Base-by-base conservation (phyloP, 2,329 filamentous ascomycete species). In the Trichoderma citrinoviride region DNA sequence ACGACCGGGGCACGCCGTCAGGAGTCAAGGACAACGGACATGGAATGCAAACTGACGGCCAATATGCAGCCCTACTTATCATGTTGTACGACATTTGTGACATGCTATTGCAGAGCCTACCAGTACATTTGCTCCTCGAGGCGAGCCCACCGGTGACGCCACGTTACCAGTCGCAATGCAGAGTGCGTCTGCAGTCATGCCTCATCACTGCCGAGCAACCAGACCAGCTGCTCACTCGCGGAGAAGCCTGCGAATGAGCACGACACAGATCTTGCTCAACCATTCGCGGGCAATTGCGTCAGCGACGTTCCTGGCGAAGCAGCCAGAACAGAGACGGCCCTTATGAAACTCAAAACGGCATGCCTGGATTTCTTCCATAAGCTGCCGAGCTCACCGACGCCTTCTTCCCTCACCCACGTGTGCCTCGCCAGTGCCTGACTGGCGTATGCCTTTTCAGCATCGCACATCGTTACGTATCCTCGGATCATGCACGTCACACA, bases 11-110 rank as follows among this genome's bases (percentile, higher is more conserved):
- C 40, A 54, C 37, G 58, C 46, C 19, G 57, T 61, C 57, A 7
- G 23, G 19, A 43, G 40, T 27, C 49, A 53, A 52, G 40, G 58
- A 25, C 54, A 23, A n/a, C 44, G 27, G 56, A 37, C 19, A 15
- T 5, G 25, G 3, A 46, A 33, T 44, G 49, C 25, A 33, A 46
- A 43, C 7, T 52, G 19, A 27, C 17, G 21, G 41, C 23, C 58
- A 40, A 54, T 37, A 54, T 61, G 57, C 57, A 61, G 57, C 57
- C 57, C 57, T 61, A 61, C 57, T 46, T 29, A 43, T 29, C 57
- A 61, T 61, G 47, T 43, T 40, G 47, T 23, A 61, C 57, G 23
- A 33, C 57, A 52, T 52, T 52, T 37, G 56, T 17, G 52, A 40
- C 52, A 37, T 50, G 41, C 25, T 52, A 5, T n/a, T 23, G 23